Evolutionary conservation across 192 early-diverging fungal genomes (phyloP).

Genomic region (Rhizophagus clarus): DNA sequence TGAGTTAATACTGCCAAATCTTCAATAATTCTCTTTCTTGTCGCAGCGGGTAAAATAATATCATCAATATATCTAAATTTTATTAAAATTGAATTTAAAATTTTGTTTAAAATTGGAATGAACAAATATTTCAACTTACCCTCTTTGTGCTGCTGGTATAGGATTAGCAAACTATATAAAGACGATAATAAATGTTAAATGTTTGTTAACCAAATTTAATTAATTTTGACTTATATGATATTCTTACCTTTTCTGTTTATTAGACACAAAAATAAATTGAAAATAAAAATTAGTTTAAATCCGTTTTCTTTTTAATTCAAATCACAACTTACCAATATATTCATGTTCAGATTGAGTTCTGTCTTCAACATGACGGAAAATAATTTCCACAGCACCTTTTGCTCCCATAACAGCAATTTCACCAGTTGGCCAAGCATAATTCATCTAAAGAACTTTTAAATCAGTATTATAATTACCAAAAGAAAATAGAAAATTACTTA

Average conservation of each 20-base stretch:
- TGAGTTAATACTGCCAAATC: slow-evolving; percentile 78
- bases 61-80: slow-evolving; percentile 53
- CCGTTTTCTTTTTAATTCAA: not conserved
- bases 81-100: not conserved
- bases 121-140: slow-evolving; percentile 49
- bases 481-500: slow-evolving; percentile 5
- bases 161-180: slow-evolving; percentile 81
- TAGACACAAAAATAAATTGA: not conserved
- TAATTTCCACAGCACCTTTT: slow-evolving; percentile 91
- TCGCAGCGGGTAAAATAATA: slow-evolving; percentile 67
- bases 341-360: slow-evolving; percentile 76
- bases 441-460: slow-evolving; percentile 39
- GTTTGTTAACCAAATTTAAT: not conserved
- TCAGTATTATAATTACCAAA: slow-evolving; percentile 2
- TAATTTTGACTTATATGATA: not conserved
- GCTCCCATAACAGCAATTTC: slow-evolving; percentile 98
- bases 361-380: slow-evolving; percentile 74
- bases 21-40: slow-evolving; percentile 83
- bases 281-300: not conserved
- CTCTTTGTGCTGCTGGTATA: slow-evolving; percentile 88
- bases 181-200: not conserved
- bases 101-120: not conserved
- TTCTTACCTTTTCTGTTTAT: not conserved
- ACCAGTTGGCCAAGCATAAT: slow-evolving; percentile 94
- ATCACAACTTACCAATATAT: slow-evolving; percentile 66